Evolutionary conservation across 2,329 filamentous ascomycete species (phyloP).

Genomic region (Knufia petricola): DNA sequence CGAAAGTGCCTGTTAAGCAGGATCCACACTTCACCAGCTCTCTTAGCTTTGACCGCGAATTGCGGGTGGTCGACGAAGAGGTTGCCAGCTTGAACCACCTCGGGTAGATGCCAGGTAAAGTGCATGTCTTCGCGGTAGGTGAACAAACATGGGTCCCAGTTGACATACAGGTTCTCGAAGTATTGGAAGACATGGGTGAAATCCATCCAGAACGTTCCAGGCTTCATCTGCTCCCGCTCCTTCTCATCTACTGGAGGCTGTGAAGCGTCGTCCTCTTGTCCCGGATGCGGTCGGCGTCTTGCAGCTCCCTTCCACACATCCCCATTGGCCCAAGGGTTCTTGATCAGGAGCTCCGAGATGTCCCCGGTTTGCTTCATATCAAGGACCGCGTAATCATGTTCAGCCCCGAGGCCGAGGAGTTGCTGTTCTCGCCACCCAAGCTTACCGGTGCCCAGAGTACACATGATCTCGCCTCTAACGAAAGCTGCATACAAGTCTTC

Average conservation of each 20-base stretch:
- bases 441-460: slow-evolving; percentile 83
- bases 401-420: slow-evolving; percentile 69
- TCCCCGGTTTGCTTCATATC: slow-evolving; percentile 59
- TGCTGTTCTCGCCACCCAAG: slow-evolving; percentile 68
- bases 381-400: slow-evolving; percentile 90
- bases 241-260: slow-evolving; percentile 9
- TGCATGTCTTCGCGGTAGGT: slow-evolving; percentile 75
- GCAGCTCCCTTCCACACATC: slow-evolving; percentile 26
- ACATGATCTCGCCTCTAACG: slow-evolving; percentile 65
- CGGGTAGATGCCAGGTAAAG: slow-evolving; percentile 68
- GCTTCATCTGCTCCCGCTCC: slow-evolving; percentile 26
- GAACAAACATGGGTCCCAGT: slow-evolving; percentile 90
- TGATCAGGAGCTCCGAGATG: slow-evolving; percentile 65
- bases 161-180: slow-evolving; percentile 92
- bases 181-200: slow-evolving; percentile 80
- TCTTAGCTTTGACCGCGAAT: slow-evolving; percentile 44
- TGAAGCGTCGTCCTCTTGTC: slow-evolving; percentile 8
- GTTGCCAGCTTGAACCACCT: slow-evolving; percentile 18
- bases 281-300: slow-evolving; percentile 17
- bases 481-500: slow-evolving; percentile 64
- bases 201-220: slow-evolving; percentile 89
- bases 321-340: slow-evolving; percentile 91
- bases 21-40: slow-evolving; percentile 64
- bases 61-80: slow-evolving; percentile 52
- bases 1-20: slow-evolving; percentile 79